Evolutionary conservation across 2,329 filamentous ascomycete genomes (phyloP), one percentile per base, ranked within the genome.

Genomic region (Aspergillus sp.): DNA sequence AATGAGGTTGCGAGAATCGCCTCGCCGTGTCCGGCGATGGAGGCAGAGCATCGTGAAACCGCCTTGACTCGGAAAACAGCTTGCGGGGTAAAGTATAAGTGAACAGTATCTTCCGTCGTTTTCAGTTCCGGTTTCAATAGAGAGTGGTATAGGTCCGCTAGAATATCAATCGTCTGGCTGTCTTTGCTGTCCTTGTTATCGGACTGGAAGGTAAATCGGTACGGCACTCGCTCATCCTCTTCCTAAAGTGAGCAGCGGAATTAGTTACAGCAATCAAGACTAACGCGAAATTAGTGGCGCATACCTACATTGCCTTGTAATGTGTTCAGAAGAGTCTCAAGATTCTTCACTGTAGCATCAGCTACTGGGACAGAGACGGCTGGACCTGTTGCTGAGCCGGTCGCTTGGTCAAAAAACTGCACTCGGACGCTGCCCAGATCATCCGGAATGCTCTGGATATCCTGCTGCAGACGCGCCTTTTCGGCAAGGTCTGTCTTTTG

Each of bases 31-130:
- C 95, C 95, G 3, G 89, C 87, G 64, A 98, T 96, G 54, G 87
- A 87, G 60, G 93, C 90, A 6, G 93, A 90, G 78, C 95, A 93
- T 74, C 95, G 85, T 49, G 93, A 93, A 43, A 97, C 92, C 11
- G 91, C 90, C 68, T 95, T 92, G 23, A 98, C 95, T 68, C 89
- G 88, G 80, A 97, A 98, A 0, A 98, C 90, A 21, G 93, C 91
- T 74, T 99, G 93, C 0, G 95, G 93, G 39, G 86, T 84, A 71
- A 85, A 88, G 58, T 86, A 83, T 14, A 89, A 81, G 41, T 82
- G 80, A 24, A 89, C 78, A 35, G 83, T 81, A 61, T 86, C 82
- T 79, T 89, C 86, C 24, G 84, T 85, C 3, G 79, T 81, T 65
- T 80, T 82, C 39, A 81, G 62, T 0, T 78, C 79, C 40, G 75